Conservation (phyloP, 139 green algal species). For the Nannochloris sp. region DNA sequence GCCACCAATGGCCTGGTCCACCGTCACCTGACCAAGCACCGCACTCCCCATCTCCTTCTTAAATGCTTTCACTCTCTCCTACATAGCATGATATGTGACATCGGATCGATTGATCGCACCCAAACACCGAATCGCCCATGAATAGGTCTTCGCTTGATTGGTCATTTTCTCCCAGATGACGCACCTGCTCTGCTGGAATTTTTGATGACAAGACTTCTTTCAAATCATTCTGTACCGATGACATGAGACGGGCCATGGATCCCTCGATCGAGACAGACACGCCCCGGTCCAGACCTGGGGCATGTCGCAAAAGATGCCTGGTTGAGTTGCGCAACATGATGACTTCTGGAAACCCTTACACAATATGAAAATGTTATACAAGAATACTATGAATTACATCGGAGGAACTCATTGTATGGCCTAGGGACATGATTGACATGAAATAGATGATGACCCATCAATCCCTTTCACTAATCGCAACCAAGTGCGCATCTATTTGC, state of each 20-base stretch:
- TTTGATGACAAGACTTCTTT: conserved; percentile 47
- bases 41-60: conserved; percentile 69
- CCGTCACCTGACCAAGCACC: conserved; percentile 73
- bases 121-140: too few relatives aligned
- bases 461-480: conserved; percentile 80
- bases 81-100: background rate
- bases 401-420: background rate
- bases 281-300: too few relatives aligned
- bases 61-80: conserved; percentile 79
- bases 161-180: background rate
- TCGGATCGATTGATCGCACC: too few relatives aligned
- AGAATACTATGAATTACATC: too few relatives aligned
- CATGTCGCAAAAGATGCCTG: too few relatives aligned
- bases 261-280: too few relatives aligned
- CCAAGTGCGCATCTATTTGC: conserved; percentile 83
- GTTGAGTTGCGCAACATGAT: too few relatives aligned
- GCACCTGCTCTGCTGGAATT: conserved; percentile 62
- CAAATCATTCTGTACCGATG: conserved; percentile 28
- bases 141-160: too few relatives aligned
- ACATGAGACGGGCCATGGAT: too few relatives aligned
- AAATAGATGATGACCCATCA: conserved; percentile 21
- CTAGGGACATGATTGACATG: background rate
- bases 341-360: too few relatives aligned
- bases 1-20: conserved; percentile 84
- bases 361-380: too few relatives aligned